phyloP scores from a whole-genome alignment of 2,329 filamentous ascomycete species.

The Cladophialophora yegresii region DNA sequence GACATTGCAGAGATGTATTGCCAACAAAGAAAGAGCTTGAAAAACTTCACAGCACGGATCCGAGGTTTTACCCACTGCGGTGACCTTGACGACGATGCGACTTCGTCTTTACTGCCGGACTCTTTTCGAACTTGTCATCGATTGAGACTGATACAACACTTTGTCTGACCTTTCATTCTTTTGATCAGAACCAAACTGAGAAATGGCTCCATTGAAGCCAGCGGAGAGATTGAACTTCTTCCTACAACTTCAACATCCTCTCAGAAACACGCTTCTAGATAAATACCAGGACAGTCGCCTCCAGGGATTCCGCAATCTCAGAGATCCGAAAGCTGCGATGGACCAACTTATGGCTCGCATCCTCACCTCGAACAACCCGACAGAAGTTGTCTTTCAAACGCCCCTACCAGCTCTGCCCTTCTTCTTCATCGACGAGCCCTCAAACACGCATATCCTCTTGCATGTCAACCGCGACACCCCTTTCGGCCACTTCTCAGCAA shows the following conservation, averaged over 20 bases:
- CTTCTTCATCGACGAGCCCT: conserved; percentile 6
- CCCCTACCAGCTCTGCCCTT: neutral
- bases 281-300: neutral
- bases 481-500: neutral
- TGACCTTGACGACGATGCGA: neutral
- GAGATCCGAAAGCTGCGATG: neutral
- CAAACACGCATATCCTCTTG: neutral
- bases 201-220: neutral
- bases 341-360: neutral
- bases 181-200: neutral
- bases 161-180: neutral
- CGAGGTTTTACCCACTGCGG: neutral
- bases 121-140: neutral
- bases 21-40: neutral
- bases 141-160: neutral
- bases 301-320: neutral
- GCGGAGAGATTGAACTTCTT: neutral
- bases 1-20: neutral
- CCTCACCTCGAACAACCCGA: neutral
- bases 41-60: neutral
- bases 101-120: neutral
- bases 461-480: neutral
- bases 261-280: neutral
- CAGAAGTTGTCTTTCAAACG: neutral
- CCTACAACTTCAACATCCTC: neutral